Conservation (phyloP, 805 yeast genomes). For the Candida dendrica region DNA sequence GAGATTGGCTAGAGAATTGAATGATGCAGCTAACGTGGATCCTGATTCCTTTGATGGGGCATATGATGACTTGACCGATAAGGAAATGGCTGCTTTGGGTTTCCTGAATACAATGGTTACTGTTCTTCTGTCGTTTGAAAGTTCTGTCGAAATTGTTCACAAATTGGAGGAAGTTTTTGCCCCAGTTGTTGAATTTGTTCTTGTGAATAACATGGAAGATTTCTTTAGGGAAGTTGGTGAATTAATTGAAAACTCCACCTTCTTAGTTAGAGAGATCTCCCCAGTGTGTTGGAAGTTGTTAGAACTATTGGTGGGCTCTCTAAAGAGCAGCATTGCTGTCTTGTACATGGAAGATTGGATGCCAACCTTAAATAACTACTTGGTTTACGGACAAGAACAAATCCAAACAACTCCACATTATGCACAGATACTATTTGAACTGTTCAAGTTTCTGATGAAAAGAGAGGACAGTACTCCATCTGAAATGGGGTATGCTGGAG, state of each 20-base stretch:
- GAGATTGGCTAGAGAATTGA: conserved; percentile 58
- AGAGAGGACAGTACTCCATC: conserved; percentile 44
- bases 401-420: conserved; percentile 40
- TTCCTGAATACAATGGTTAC: conserved; percentile 77
- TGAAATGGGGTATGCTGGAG: conserved; percentile 54
- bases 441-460: conserved; percentile 36
- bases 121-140: conserved; percentile 74
- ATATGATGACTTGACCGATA: conserved; percentile 46
- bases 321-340: conserved; percentile 44
- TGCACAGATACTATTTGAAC: conserved; percentile 40
- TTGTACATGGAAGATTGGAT: conserved; percentile 69
- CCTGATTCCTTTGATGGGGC: conserved; percentile 28
- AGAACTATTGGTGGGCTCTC: conserved; percentile 35
- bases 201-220: conserved; percentile 60
- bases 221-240: conserved; percentile 74
- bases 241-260: conserved; percentile 61
- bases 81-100: conserved; percentile 77
- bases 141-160: conserved; percentile 57
- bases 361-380: conserved; percentile 67
- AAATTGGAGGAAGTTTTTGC: conserved; percentile 59
- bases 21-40: conserved; percentile 48
- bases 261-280: conserved; percentile 51
- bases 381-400: conserved; percentile 51
- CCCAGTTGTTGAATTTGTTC: conserved; percentile 64
- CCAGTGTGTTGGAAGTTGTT: conserved; percentile 73